Evolutionary conservation across 1,284 basidiomycete species (phyloP).

Genomic region (Pholiota adiposa): DNA sequence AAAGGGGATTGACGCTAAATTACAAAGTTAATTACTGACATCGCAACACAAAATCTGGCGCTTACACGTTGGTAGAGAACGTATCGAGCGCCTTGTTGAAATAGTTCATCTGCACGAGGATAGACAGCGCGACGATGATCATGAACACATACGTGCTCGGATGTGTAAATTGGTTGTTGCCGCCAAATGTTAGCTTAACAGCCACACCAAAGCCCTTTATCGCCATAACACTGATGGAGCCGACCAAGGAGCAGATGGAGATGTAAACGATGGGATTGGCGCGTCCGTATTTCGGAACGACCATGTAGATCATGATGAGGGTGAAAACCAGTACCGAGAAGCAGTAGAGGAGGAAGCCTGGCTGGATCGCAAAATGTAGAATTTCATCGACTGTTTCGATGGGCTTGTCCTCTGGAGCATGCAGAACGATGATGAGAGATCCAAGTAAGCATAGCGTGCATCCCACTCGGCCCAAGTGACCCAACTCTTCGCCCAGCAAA

Average conservation of each 20-base stretch:
- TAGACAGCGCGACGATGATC: slow-evolving; percentile 84
- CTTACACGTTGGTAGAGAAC: slow-evolving; percentile 97
- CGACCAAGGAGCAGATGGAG: slow-evolving; percentile 89
- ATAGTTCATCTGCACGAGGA: slow-evolving; percentile 97
- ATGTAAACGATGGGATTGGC: slow-evolving; percentile 92
- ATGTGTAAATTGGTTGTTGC: slow-evolving; percentile 96
- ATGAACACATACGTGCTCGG: slow-evolving; percentile 96
- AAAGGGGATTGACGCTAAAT: slow-evolving; percentile 93
- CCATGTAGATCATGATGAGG: slow-evolving; percentile 85
- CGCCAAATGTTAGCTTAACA: slow-evolving; percentile 91
- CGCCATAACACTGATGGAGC: slow-evolving; percentile 90
- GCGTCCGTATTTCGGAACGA: slow-evolving; percentile 89
- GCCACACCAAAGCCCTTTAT: slow-evolving; percentile 98
- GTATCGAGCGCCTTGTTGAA: slow-evolving; percentile 99
- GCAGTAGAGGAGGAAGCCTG: slow-evolving; percentile 91
- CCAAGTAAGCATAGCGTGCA: slow-evolving; percentile 93
- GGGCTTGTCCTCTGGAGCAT: slow-evolving; percentile 96
- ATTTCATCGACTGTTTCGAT: slow-evolving; percentile 96
- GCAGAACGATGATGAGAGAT: slow-evolving; percentile 93
- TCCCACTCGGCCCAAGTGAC: slow-evolving; percentile 90
- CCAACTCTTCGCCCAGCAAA: slow-evolving; percentile 92
- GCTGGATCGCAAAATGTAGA: slow-evolving; percentile 86
- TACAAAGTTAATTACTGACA: slow-evolving; percentile 12
- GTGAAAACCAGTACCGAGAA: slow-evolving; percentile 84
- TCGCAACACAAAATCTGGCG: slow-evolving; percentile 21